A percentile compares a stretch with the other conserved stretches of the same genome.
phyloP scores from a whole-genome alignment of 495 filamentous ascomycete genomes.

The Barbatosphaeria neglecta region DNA sequence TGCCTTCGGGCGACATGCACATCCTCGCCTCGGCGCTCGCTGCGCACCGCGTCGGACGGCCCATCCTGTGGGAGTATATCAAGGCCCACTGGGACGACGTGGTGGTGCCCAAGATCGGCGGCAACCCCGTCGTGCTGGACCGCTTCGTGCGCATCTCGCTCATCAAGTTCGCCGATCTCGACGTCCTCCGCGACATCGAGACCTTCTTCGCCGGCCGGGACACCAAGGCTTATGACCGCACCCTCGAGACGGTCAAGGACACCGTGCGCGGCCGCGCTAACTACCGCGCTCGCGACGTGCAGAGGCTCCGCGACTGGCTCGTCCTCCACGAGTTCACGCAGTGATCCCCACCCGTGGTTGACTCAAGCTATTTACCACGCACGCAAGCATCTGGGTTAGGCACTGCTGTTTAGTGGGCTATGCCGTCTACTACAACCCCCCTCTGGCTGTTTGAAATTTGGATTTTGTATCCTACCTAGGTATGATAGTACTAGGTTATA shows the following conservation, averaged over 20 bases:
- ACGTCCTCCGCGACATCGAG: slow-evolving; percentile 64
- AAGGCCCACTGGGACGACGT: slow-evolving; percentile 66
- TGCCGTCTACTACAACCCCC: too few species aligned
- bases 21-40: slow-evolving; percentile 61
- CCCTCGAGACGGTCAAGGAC: slow-evolving; percentile 66
- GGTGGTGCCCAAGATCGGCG: slow-evolving; percentile 46
- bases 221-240: slow-evolving; percentile 67
- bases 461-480: too few species aligned
- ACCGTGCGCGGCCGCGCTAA: slow-evolving; percentile 64
- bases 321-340: neutral
- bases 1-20: slow-evolving; percentile 66
- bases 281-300: slow-evolving; percentile 64
- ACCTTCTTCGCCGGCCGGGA: slow-evolving; percentile 76
- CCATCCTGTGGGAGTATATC: slow-evolving; percentile 71
- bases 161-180: slow-evolving; percentile 59
- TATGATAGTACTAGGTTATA: too few species aligned
- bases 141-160: slow-evolving; percentile 70
- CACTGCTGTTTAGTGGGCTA: too few species aligned
- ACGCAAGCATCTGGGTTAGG: too few species aligned
- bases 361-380: too few species aligned
- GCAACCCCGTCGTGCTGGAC: slow-evolving; percentile 76
- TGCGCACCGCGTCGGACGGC: slow-evolving; percentile 55
- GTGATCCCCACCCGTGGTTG: too few species aligned
- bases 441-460: too few species aligned
- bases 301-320: slow-evolving; percentile 41